Evolutionary conservation across 78 protist genomes (phyloP), one percentile per base, ranked within the genome.

Genomic region (Dictyostelium purpureum): DNA sequence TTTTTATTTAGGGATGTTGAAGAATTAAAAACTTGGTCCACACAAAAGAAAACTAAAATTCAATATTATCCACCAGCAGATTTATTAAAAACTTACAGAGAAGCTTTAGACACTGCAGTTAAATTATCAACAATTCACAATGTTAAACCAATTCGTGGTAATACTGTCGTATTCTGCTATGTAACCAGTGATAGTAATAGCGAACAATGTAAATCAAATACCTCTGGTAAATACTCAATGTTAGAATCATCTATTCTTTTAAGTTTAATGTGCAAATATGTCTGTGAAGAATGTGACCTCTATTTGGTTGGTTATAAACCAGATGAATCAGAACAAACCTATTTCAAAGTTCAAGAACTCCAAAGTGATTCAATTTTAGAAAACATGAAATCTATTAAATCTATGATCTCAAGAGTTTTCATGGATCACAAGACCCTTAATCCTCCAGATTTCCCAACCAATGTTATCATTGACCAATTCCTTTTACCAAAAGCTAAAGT

Each of bases 131-230:
- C 97, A 11, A 31, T 7, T 51, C 79, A 57, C 87, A 97, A 97
- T 80, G 95, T 97, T n/a, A 40, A 45, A 9, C 97, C 97, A 65
- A 97, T 97, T 52, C 52, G 76, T 47, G 98, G 98, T 31, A 16
- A 37, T 18, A 91, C 97, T 35, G 63, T 90, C n/a, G 96, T 95
- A 24, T 65, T 96, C 14, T 43, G 65, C 57, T 80, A 94, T 57
- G 93, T 85, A 12, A 56, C 31, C 12, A 16, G 54, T 24, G 33
- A 47, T 43, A 33, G 33, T 26, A 14, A 5, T 24, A n/a, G 26
- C 11, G 10, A 11, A 10, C 26, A 47, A 38, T 69, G 76, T 2
- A 26, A 57, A 65, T 69, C 21, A 37, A 40, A 69, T 40, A 19
- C 57, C 0, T 38, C 89, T 38, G 74, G 82, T 3, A 85, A 85